Evolutionary conservation across 306 rosid species (phyloP), one percentile per base, ranked within the genome.

Genomic region (Cicer chorassanicum): DNA sequence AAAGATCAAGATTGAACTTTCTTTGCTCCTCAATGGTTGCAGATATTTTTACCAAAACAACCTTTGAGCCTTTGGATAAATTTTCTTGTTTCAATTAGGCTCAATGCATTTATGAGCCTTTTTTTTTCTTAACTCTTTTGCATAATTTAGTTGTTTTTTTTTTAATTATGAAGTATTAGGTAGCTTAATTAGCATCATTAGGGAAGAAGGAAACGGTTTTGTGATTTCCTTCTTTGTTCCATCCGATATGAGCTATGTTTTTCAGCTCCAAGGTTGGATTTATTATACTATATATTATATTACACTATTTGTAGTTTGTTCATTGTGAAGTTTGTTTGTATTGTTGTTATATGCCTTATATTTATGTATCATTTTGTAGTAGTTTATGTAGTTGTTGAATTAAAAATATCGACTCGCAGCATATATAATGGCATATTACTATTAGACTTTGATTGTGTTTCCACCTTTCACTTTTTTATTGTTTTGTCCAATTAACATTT

Each of bases 191-290:
- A 82, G 82, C 73, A 44, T 44, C 81, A 65, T 74, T 83, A 72
- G 45, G 14, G 79, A 53, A 81, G 92, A 73, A 84, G 93, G 96
- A 78, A 54, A 84, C 83, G 21, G 76, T 84, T 84, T 84, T 78
- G 75, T 81, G 88, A 78, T 81, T 78, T 81, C 88, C 85, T 84
- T 84, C 81, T 50, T 42, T 12, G 78, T 34, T 81, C 63, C 81
- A 78, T 84, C 68, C 59, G 2, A 64, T 55, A 78, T 65, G 85
- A 84, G 88, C 88, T 70, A 54, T 70, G 53, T 84, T 84, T 84
- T 84, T 81, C 68, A 64, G 87, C 83, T 82, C 82, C 85, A 65
- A 78, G 57, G 85, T 70, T 84, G 88, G 75, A 60, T 81, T 77
- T 69, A 15, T 2, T 54, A 49, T 24, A 24, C 34, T 24, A 65